Conservation (phyloP, 331 rosid genomes). For the Acacia pycnantha region DNA sequence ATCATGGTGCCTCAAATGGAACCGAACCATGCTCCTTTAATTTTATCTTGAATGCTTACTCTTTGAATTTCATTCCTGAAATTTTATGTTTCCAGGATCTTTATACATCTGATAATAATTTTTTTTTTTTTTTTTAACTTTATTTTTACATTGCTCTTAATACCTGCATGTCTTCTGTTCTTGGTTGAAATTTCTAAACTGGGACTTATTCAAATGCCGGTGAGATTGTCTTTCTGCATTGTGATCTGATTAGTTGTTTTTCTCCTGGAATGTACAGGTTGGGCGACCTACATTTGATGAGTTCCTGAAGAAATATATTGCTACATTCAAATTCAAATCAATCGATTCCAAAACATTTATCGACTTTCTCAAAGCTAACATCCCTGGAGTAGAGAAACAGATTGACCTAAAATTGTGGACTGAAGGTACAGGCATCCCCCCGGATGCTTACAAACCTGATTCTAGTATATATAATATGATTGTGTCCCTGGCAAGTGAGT, state of each 20-base stretch:
- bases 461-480: conserved; percentile 62
- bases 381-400: conserved; percentile 81
- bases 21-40: no score
- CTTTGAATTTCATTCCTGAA: background rate
- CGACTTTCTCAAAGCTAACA: conserved; percentile 69
- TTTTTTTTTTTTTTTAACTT: background rate
- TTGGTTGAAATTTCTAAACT: background rate
- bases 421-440: conserved; percentile 92
- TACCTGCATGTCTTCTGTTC: no score
- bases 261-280: conserved; percentile 46
- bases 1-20: no score
- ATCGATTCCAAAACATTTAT: conserved; percentile 85
- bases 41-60: background rate
- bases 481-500: conserved; percentile 68
- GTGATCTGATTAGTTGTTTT: background rate
- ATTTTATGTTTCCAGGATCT: conserved; percentile 4
- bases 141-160: background rate
- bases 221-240: background rate
- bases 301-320: conserved; percentile 80
- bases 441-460: conserved; percentile 89
- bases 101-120: background rate
- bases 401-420: conserved; percentile 82
- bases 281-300: conserved; percentile 88
- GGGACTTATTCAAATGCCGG: background rate
- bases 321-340: conserved; percentile 84